These are phyloP conservation scores for Hymenotorrendiella dingleyae DNA, from an alignment of 2,329 filamentous ascomycete species.

Conservation along the genomic window DNA sequence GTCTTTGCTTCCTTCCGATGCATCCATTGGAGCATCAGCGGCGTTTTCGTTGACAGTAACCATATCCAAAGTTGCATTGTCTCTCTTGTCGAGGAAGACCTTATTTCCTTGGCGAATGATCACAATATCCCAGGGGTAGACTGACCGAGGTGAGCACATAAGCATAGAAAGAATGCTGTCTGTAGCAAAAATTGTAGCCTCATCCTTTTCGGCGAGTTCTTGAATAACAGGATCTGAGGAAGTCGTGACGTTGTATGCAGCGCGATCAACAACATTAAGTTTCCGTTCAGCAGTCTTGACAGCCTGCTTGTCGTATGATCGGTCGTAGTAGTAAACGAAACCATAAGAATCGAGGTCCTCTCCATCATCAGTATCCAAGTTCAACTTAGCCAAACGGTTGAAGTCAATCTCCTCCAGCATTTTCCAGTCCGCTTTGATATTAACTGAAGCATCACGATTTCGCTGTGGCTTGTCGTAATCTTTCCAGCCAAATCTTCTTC, in stretches of 20 bases:
- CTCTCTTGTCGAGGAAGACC: conserved; percentile 98
- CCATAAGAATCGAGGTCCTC: conserved; percentile 94
- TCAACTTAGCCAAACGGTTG: conserved; percentile 89
- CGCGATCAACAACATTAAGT: conserved; percentile 83
- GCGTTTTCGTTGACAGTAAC: conserved; percentile 99
- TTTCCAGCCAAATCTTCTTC: conserved; percentile 94
- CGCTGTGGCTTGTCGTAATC: conserved; percentile 97
- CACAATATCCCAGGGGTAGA: conserved; percentile 98
- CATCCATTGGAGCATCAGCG: conserved; percentile 86
- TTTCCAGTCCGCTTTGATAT: conserved; percentile 92
- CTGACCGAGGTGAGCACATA: conserved; percentile 94
- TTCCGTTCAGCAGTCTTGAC: conserved; percentile 86
- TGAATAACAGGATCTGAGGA: conserved; percentile 95
- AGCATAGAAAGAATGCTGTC: conserved; percentile 98
- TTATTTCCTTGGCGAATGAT: conserved; percentile 91
- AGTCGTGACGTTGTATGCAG: conserved; percentile 96
- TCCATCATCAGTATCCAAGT: conserved; percentile 88
- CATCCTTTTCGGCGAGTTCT: conserved; percentile 90
- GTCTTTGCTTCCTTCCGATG: conserved; percentile 88
- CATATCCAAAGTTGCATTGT: conserved; percentile 90
- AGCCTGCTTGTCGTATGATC: conserved; percentile 86
- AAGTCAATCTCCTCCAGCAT: conserved; percentile 98
- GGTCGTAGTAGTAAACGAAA: conserved; percentile 98
- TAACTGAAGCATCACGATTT: conserved; percentile 92
- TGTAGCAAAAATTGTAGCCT: conserved; percentile 94